Evolutionary conservation across 768 basidiomycete species (phyloP), one percentile per base, ranked within the genome.

Genomic region (Mycena rebaudengoi): DNA sequence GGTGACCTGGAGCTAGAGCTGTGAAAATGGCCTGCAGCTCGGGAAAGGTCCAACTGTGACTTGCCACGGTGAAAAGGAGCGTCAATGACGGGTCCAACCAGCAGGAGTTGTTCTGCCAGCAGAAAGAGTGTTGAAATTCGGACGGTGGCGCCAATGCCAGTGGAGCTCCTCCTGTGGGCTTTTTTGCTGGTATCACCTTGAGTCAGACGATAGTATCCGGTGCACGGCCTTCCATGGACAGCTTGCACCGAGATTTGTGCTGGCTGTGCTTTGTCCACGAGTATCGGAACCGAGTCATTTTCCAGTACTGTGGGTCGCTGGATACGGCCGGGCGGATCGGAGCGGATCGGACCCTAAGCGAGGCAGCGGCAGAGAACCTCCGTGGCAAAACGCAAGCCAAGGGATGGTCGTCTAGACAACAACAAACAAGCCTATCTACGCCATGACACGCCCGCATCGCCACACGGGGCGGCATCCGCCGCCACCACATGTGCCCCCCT

Each of bases 71-170:
- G 20, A 18, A 59, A 7, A 65, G 23, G 0, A 53, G 37, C 1
- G 63, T 65, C n/a, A 65, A 39, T 0, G 51, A 53, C 2, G 63
- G 48, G 44, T 65, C 63, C 41, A 65, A 39, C 57, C 57, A 60
- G 41, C 63, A 65, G 25, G 63, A 65, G 43, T 65, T 65, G 28
- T 35, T 29, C 14, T 12, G 5, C 63, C 63, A 65, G 25, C 28
- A 52, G 39, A 41, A 65, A 3, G 50, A 65, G 26, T 43, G 56
- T 32, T 64, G 56, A 46, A 41, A 63, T 29, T 52, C 48, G 21
- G 56, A 7, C 21, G 20, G 18, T 7, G 29, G 30, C 3, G 30
- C 30, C 35, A 26, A 23, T 23, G 46, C 30, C 43, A 13, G 37
- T 29, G 48, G 14, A 29, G 48, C 26, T 29, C 5, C 30, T 49